Evolutionary conservation across 163 green algal genomes (phyloP).

Genomic region (Volvox carteri): DNA sequence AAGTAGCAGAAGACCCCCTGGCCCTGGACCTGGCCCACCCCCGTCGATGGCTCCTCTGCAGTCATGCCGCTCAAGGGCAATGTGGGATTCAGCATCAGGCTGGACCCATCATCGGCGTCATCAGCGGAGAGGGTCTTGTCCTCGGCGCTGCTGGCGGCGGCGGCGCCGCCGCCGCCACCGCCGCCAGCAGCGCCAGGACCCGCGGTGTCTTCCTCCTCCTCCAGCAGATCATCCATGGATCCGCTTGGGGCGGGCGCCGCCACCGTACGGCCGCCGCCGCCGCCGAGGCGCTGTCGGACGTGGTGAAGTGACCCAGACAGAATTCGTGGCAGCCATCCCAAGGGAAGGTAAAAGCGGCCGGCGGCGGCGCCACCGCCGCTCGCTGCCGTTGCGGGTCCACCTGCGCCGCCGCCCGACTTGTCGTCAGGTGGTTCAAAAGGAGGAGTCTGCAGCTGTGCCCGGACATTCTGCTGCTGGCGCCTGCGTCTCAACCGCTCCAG

Average conservation of each 20-base stretch:
- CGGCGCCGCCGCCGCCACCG: neutral
- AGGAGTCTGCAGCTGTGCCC: neutral
- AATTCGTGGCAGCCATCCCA: neutral
- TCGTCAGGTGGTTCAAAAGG: neutral
- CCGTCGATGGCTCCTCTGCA: neutral
- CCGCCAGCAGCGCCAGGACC: neutral
- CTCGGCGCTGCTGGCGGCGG: neutral
- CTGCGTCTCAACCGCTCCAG: neutral
- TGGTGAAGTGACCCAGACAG: neutral
- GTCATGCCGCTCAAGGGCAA: constrained; percentile 8
- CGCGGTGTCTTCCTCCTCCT: constrained; percentile 23
- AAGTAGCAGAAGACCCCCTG: constrained; percentile 56
- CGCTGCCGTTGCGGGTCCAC: too few species aligned
- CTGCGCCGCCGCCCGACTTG: neutral
- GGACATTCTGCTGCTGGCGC: neutral
- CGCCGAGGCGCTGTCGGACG: neutral
- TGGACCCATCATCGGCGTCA: constrained; percentile 12
- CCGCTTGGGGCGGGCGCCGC: neutral
- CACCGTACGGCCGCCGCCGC: neutral
- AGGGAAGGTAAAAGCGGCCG: neutral
- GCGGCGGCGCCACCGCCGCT: neutral
- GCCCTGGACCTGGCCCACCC: neutral
- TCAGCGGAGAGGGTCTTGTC: neutral
- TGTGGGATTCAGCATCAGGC: neutral
- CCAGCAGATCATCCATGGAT: constrained; percentile 18